A percentile compares a stretch with the other conserved stretches of the same genome.
Evolutionary conservation across 83 land plant genomes (phyloP).

Genomic region (Picea abies): DNA sequence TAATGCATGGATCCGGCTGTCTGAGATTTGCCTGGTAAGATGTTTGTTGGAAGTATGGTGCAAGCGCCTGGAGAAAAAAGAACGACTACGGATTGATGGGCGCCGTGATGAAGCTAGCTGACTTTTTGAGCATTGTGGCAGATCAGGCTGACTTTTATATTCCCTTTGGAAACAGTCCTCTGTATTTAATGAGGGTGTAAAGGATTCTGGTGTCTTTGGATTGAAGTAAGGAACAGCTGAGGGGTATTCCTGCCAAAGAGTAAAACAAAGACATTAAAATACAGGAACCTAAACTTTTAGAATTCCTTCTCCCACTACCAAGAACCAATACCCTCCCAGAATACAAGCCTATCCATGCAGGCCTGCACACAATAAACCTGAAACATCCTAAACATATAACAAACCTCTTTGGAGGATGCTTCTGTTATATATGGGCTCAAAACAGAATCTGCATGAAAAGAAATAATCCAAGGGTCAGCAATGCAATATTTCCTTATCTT

Average conservation of each 20-base stretch:
- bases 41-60: conserved; percentile 33
- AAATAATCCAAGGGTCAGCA: conserved; percentile 2
- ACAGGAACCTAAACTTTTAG: no score
- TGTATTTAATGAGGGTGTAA: background rate
- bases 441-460: conserved; percentile 5
- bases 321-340: no score
- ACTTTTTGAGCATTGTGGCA: conserved; percentile 22
- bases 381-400: background rate
- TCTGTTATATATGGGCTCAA: background rate
- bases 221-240: background rate
- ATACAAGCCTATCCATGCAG: no score
- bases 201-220: background rate
- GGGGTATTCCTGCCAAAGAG: conserved; percentile 3
- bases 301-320: no score
- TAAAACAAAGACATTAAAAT: background rate
- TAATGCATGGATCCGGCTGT: conserved; percentile 29
- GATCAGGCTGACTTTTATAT: conserved; percentile 4
- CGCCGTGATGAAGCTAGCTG: conserved; percentile 27
- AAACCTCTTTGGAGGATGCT: conserved; percentile 10
- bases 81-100: conserved; percentile 21
- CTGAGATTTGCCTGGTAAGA: conserved; percentile 39
- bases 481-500: background rate
- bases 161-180: background rate
- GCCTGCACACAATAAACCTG: no score
- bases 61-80: conserved; percentile 28